Evolutionary conservation across 352 stramenopile genomes (phyloP), one percentile per base, ranked within the genome.

Genomic region (Pythium grandisporangium): DNA sequence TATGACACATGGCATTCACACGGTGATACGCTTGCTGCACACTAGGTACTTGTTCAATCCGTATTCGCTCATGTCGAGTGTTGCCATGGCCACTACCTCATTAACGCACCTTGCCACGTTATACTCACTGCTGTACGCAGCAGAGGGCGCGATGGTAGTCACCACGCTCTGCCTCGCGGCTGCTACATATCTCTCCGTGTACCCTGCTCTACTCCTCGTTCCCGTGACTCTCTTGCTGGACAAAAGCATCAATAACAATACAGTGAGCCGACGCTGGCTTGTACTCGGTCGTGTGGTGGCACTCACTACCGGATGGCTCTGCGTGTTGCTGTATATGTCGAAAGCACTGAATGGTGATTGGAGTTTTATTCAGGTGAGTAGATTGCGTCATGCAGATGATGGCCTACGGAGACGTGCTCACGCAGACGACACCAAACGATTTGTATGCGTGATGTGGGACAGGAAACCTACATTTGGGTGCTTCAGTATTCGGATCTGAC

Each of bases 391-490:
- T 36, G n/a, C 27, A 20, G 29, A n/a, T n/a, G n/a, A n/a, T n/a
- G n/a, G n/a, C n/a, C n/a, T n/a, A n/a, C n/a, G n/a, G n/a, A n/a
- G n/a, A n/a, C n/a, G n/a, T n/a, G n/a, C n/a, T n/a, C n/a, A n/a
- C n/a, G n/a, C n/a, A n/a, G n/a, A n/a, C n/a, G n/a, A n/a, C n/a
- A n/a, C 22, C 6, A 17, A 44, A 22, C 10, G 40, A 40, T 35
- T 43, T 12, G 2, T 45, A 21, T 23, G 24, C n/a, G n/a, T n/a
- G n/a, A n/a, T n/a, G n/a, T n/a, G n/a, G n/a, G 32, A 5, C 33
- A 86, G 71, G 66, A 84, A 51, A 90, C 79, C 2, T 93, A 93
- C 46, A 42, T 85, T 32, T 93, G 79, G 79, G 63, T 90, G 21
- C 69, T 68, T 1, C 66, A 62, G 26, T 93, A 89, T 38, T 84